A percentile compares a stretch with the other conserved stretches of the same genome.
Conservation (phyloP, 257 asterid species). For the Penstemon newberryi region DNA sequence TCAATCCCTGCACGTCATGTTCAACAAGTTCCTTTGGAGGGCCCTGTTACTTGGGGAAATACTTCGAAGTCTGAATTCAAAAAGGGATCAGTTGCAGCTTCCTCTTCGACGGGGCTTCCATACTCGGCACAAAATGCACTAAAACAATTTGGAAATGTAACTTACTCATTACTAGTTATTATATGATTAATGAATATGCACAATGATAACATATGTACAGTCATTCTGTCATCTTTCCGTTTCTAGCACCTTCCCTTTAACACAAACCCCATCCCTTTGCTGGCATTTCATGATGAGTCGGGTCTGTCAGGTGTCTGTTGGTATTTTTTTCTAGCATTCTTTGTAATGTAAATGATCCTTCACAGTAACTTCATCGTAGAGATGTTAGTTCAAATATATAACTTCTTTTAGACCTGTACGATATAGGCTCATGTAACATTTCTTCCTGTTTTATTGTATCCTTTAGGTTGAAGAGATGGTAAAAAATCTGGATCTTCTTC, state of each 20-base stretch:
- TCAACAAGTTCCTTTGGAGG: constrained; percentile 40
- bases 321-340: not conserved
- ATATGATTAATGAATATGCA: constrained; percentile 14
- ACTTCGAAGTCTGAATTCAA: constrained; percentile 34
- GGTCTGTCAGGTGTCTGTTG: constrained; percentile 20
- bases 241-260: constrained; percentile 20
- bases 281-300: constrained; percentile 20
- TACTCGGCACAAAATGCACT: constrained; percentile 48
- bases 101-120: constrained; percentile 33
- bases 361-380: constrained; percentile 1
- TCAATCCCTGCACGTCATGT: constrained; percentile 36
- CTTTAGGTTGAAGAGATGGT: constrained; percentile 88
- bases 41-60: constrained; percentile 42
- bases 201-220: constrained; percentile 7
- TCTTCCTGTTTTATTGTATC: constrained; percentile 20
- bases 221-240: constrained; percentile 12
- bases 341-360: constrained; percentile 21
- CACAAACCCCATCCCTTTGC: constrained; percentile 9
- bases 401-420: constrained; percentile 25
- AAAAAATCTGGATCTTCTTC: constrained; percentile 62
- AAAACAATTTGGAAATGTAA: constrained; percentile 75
- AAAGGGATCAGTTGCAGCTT: constrained; percentile 41
- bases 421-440: constrained; percentile 9
- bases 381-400: constrained; percentile 13
- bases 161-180: constrained; percentile 26